Evolutionary conservation across 768 basidiomycete genomes (phyloP), one percentile per base, ranked within the genome.

Genomic region (Russula dissimulans): DNA sequence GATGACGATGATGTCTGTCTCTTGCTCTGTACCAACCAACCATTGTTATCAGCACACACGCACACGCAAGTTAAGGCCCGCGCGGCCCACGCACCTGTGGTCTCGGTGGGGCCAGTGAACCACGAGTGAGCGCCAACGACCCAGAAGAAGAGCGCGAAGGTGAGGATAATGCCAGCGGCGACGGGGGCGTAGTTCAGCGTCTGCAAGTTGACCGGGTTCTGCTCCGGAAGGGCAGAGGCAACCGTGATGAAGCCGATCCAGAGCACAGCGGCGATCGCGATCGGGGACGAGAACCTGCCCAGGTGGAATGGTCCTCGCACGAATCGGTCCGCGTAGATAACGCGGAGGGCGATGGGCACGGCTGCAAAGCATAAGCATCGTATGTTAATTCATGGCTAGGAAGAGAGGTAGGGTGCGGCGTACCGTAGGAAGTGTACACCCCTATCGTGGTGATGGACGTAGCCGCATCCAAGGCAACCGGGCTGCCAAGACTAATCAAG

Each of bases 161-260:
- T 60, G 4, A 86, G 67, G 11, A 90, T 84, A 63, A 89, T 85
- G 0, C 83, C 86, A 26, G 89, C 84, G 1, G 87, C 87, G 11
- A 89, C 87, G 44, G 84, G 77, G 0, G 87, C 71, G 68, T 89
- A 90, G 69, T 89, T 89, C 60, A 89, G 73, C 2, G 86, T 86
- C 67, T 87, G 81, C 0, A 81, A 79, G 65, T 81, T 73, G 50
- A 89, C 86, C 7, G 86, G 86, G 66, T 84, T 87, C 32, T 79
- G 71, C 70, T 83, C 80, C 8, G 86, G 87, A 1, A 91, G 77
- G 66, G 87, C 82, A 70, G 89, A 90, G 7, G 77, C 81, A 66
- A 90, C 82, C 7, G 85, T 75, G 65, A 91, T 89, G 70, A 87
- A 86, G 0, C 67, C 67, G 39, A 89, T 87, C 86, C 87, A 90